A percentile compares a stretch with the other conserved stretches of the same genome.
Conservation (phyloP, 2,329 filamentous ascomycete genomes). For the Aureobasidium sp. region DNA sequence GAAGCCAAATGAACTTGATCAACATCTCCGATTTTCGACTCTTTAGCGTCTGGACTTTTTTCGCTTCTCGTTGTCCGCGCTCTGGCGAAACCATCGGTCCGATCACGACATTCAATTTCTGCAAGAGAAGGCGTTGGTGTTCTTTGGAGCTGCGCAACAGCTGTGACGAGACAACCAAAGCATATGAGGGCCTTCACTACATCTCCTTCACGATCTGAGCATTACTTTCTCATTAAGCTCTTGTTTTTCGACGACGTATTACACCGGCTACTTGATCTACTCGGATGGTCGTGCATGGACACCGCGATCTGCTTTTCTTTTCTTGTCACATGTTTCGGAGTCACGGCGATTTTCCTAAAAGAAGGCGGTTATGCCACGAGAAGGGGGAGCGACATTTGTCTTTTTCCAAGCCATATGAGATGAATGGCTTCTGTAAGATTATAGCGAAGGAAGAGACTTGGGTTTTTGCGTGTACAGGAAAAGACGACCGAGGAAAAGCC, state of each 20-base stretch:
- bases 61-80: background rate
- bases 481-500: background rate
- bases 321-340: background rate
- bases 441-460: background rate
- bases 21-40: background rate
- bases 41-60: background rate
- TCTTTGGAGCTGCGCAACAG: background rate
- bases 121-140: slow-evolving; percentile 1
- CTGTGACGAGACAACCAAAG: background rate
- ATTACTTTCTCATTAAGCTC: background rate
- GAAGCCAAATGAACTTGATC: slow-evolving; percentile 31
- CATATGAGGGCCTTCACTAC: background rate
- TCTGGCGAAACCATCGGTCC: background rate
- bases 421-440: slow-evolving; percentile 11
- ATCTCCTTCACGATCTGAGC: too few relatives aligned
- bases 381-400: background rate
- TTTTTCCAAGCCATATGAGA: background rate
- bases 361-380: background rate
- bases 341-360: slow-evolving; percentile 5
- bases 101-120: background rate
- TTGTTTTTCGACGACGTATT: background rate
- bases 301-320: background rate
- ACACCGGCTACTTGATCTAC: background rate
- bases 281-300: background rate
- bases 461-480: slow-evolving; percentile 16